Base-by-base conservation (phyloP, 805 yeast species). In the Ogataea salicorniae region DNA sequence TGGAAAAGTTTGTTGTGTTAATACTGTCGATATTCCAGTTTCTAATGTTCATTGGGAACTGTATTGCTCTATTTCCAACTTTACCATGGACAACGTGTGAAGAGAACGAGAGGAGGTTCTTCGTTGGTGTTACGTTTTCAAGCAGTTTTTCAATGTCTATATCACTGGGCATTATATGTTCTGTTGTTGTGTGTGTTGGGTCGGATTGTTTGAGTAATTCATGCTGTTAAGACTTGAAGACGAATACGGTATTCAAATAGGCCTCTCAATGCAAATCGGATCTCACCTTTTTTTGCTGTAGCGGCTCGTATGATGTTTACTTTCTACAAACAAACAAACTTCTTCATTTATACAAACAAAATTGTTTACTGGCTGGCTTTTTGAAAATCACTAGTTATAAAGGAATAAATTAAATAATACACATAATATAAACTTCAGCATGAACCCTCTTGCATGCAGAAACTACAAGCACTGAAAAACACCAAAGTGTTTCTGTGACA, bases 11-110 rank as follows among this genome's bases (percentile, higher is more conserved):
- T 18, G 91, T 95, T 1, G 96, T 88, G 66, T 92, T 88, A 46
- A 94, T 72, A 20, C 81, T 81, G 62, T 92, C 97, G 9, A 91
- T 96, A 61, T 94, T 92, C 97, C 97, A 92, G 0, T 94, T 95
- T 40, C 79, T 73, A 38, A 81, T 71, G 61, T 92, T 97, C 20
- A 92, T 68, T 0, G 98, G 97, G 61, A 94, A 87, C 2, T 92
- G 86, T 0, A 94, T 87, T 0, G 97, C 96, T 48, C 83, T 78
- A 63, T 90, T 90, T 1, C 99, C 99, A 2, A 94, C 99, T 59
- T 88, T 85, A 2, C 99, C 99, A 62, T 92, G 98, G 2, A 81
- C 90, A 1, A 94, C 98, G 64, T 94, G 97, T 4, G 96, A 88
- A 56, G 88, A 92, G 9, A 90, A 72, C 3, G 87, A 75, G 2